A percentile compares a stretch with the other conserved stretches of the same genome.
These are phyloP conservation scores for Apiotrichum gracile DNA, from an alignment of 1,284 basidiomycete genomes.

Conservation along the genomic window DNA sequence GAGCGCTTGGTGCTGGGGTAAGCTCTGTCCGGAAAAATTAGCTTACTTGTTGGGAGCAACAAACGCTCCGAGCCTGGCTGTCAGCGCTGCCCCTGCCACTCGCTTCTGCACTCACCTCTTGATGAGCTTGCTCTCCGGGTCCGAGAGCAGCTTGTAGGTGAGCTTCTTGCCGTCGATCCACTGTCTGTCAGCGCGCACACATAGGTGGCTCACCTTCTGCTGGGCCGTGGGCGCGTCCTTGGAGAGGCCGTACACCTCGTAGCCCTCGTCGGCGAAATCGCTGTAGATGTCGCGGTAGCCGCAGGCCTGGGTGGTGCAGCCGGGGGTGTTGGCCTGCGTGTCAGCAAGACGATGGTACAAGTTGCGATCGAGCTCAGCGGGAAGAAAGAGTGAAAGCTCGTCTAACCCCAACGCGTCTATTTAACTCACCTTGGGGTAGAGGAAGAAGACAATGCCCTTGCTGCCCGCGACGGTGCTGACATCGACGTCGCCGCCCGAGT, in stretches of 20 bases:
- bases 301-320: conserved; percentile 83
- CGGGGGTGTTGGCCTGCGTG: conserved; percentile 55
- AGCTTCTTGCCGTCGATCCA: conserved; percentile 61
- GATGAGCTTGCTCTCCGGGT: conserved; percentile 74
- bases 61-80: conserved; percentile 62
- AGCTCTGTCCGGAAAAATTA: background rate
- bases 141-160: conserved; percentile 78
- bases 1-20: conserved; percentile 64
- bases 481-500: conserved; percentile 46
- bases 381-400: background rate
- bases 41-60: conserved; percentile 57
- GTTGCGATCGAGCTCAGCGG: background rate
- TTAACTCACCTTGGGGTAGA: conserved; percentile 51
- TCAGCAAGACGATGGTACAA: too few species aligned
- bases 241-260: conserved; percentile 77
- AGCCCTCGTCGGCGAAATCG: conserved; percentile 64
- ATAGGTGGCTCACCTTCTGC: conserved; percentile 57
- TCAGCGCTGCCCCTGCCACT: background rate
- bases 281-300: conserved; percentile 75
- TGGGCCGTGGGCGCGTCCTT: conserved; percentile 74
- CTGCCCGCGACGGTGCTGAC: conserved; percentile 50
- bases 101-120: conserved; percentile 50
- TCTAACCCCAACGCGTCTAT: background rate
- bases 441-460: conserved; percentile 73
- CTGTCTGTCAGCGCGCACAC: conserved; percentile 11